A percentile compares a stretch with the other conserved stretches of the same genome.
Evolutionary conservation across 768 basidiomycete species (phyloP).

Genomic region (Pisolithus microcarpus): DNA sequence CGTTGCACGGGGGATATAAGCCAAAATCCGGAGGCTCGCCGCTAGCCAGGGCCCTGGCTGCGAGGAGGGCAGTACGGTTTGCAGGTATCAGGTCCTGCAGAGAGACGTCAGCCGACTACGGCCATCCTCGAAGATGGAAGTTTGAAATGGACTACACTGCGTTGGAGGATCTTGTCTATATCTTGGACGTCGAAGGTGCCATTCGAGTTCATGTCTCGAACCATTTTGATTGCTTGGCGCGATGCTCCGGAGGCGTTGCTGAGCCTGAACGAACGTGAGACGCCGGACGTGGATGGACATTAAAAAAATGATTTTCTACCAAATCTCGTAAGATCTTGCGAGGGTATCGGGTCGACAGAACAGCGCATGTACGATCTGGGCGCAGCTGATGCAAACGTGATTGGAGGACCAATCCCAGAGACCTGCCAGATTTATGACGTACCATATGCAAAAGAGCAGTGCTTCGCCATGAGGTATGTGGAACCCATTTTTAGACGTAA

Average conservation of each 20-base stretch:
- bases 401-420: neutral
- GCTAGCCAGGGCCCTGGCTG: slow-evolving; percentile 33
- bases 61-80: slow-evolving; percentile 45
- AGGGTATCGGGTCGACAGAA: slow-evolving; percentile 78
- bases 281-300: neutral
- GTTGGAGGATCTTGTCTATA: slow-evolving; percentile 46
- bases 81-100: slow-evolving; percentile 46
- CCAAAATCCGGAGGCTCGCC: slow-evolving; percentile 37
- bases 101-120: neutral
- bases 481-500: slow-evolving; percentile 59
- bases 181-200: slow-evolving; percentile 48
- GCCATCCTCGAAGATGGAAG: neutral
- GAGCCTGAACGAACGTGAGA: slow-evolving; percentile 48
- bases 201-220: slow-evolving; percentile 51
- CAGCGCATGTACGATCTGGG: slow-evolving; percentile 80
- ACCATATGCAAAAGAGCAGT: slow-evolving; percentile 74
- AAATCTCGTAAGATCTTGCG: slow-evolving; percentile 64
- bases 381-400: slow-evolving; percentile 42
- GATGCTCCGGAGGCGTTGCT: slow-evolving; percentile 60
- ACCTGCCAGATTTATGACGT: slow-evolving; percentile 15
- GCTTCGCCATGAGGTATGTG: slow-evolving; percentile 78
- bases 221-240: slow-evolving; percentile 50
- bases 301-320: slow-evolving; percentile 37
- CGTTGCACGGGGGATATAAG: slow-evolving; percentile 55
- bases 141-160: slow-evolving; percentile 33